Evolutionary conservation across 768 basidiomycete species (phyloP).

Genomic region (Panellus pusillus): DNA sequence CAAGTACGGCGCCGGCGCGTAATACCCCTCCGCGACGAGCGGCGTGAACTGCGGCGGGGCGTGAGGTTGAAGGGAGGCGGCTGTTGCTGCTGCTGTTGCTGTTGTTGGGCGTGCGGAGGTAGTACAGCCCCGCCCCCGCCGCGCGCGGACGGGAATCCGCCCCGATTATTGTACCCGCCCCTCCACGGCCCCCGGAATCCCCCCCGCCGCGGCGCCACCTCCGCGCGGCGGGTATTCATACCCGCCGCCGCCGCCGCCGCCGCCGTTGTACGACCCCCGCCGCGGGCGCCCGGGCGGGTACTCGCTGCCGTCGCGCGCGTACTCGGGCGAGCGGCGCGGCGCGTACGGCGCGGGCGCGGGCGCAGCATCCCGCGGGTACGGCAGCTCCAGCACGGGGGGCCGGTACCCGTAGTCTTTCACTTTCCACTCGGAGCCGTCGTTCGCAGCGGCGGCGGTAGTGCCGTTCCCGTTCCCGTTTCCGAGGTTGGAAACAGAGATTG

Average conservation of each 20-base stretch:
- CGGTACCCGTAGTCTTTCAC: conserved; percentile 17
- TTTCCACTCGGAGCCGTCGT: conserved; percentile 17
- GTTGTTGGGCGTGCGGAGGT: not conserved
- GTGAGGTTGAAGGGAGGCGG: conserved; percentile 12
- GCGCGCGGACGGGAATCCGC: conserved; percentile 8
- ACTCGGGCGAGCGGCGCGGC: conserved; percentile 1
- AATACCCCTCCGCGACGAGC: conserved; percentile 11
- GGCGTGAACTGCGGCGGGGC: conserved; percentile 16
- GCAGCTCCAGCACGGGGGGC: not conserved
- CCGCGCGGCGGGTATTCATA: conserved; percentile 22
- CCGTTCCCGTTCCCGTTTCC: no score
- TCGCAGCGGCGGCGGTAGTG: not conserved
- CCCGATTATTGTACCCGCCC: not conserved
- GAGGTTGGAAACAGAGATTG: no score
- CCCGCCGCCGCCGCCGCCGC: not conserved
- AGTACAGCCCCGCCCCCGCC: not conserved
- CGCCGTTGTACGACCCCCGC: conserved; percentile 16
- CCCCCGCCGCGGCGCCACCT: conserved; percentile 11
- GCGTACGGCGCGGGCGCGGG: not conserved
- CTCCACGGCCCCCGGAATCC: conserved; percentile 3
- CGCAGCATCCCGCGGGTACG: conserved; percentile 2
- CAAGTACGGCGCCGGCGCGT: conserved; percentile 8
- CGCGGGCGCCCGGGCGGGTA: conserved; percentile 7
- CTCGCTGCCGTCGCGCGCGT: conserved; percentile 12
- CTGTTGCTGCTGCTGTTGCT: not conserved